Percentiles rank a stretch among this genome's conserved stretches.
Conservation (phyloP, 306 rosid genomes). For the Medicago arabica region DNA sequence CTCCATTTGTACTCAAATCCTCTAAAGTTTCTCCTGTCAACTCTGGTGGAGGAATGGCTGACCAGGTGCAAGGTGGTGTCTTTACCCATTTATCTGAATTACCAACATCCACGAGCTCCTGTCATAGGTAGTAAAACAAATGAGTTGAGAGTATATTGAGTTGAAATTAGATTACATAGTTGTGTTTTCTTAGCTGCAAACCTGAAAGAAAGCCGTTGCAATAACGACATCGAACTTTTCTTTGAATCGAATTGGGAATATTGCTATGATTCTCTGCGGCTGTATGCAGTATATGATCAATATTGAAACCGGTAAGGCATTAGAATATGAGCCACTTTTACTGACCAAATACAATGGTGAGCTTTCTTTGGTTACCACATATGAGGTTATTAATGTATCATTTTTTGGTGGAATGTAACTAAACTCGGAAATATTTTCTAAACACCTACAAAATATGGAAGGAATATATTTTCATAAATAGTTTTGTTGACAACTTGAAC, state of each 20-base stretch:
- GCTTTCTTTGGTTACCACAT: no score
- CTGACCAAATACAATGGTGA: no score
- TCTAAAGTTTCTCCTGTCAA: constrained; percentile 82
- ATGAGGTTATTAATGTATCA: no score
- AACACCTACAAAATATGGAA: not conserved
- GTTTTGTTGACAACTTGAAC: not conserved
- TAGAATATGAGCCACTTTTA: constrained; percentile 1
- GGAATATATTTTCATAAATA: constrained; percentile 9
- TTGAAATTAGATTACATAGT: constrained; percentile 26
- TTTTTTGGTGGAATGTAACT: no score
- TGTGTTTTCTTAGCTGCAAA: constrained; percentile 36
- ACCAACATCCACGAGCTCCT: constrained; percentile 93
- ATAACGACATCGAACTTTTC: constrained; percentile 77
- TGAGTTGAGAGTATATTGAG: not conserved
- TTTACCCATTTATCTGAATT: constrained; percentile 78
- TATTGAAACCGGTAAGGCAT: not conserved
- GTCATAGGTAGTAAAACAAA: constrained; percentile 36
- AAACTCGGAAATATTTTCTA: no score
- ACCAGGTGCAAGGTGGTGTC: constrained; percentile 86
- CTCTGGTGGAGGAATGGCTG: constrained; percentile 96
- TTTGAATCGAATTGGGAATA: constrained; percentile 82
- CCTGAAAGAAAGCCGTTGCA: constrained; percentile 93
- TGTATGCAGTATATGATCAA: constrained; percentile 48
- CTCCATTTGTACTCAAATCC: constrained; percentile 91
- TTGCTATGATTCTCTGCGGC: constrained; percentile 77